Evolutionary conservation across 2,329 filamentous ascomycete species (phyloP).

Genomic region (Fusarium praegraminearum): DNA sequence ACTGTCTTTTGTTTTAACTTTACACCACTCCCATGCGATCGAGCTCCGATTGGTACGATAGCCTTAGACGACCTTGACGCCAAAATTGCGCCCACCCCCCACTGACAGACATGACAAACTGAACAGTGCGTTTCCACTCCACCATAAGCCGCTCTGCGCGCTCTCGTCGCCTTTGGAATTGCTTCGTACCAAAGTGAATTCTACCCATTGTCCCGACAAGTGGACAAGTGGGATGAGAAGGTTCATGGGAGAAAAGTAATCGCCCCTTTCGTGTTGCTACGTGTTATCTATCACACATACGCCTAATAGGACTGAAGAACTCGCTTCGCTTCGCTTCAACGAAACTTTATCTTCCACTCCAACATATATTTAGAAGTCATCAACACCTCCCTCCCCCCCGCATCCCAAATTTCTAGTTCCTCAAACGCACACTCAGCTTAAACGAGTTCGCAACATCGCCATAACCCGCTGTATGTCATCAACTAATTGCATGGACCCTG

Average conservation of each 20-base stretch:
- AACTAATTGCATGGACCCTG: conserved; percentile 9
- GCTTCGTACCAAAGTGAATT: background rate
- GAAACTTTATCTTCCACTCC: conserved; percentile 1
- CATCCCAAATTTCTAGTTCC: background rate
- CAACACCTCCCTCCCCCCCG: background rate
- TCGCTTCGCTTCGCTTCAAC: background rate
- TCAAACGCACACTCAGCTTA: background rate
- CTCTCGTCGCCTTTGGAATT: background rate
- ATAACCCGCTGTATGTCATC: background rate
- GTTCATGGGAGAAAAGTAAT: background rate
- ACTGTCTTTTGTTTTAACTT: conserved; percentile 44
- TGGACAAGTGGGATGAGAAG: background rate
- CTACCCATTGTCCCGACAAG: background rate
- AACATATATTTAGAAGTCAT: background rate
- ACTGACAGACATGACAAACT: background rate
- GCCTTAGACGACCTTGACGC: conserved; percentile 39
- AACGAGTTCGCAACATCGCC: background rate
- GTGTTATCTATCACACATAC: background rate
- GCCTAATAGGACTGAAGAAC: too few species aligned
- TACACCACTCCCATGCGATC: conserved; percentile 48
- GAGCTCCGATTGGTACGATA: conserved; percentile 52
- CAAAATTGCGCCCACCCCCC: conserved; percentile 41
- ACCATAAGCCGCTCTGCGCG: conserved; percentile 16
- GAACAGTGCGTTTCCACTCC: conserved; percentile 28
- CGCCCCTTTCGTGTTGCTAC: background rate